Percentiles rank a stretch among this genome's conserved stretches.
phyloP scores from a whole-genome alignment of 192 early-diverging fungal species.

The Coemansia interrupta region DNA sequence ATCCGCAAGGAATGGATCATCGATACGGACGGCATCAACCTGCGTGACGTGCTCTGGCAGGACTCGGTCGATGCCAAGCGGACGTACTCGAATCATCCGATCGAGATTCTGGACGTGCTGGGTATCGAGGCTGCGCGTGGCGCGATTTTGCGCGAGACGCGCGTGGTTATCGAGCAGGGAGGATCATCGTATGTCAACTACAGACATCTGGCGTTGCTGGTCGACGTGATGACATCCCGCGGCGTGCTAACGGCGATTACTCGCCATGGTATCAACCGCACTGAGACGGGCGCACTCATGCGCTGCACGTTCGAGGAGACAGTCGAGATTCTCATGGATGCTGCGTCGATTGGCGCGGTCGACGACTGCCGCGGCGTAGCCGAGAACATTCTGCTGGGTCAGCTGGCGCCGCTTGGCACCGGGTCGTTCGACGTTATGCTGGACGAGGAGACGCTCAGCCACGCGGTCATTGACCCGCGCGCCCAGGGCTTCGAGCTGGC shows the following conservation, averaged over 20 bases:
- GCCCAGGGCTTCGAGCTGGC: slow-evolving; percentile 55
- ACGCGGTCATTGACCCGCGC: slow-evolving; percentile 59
- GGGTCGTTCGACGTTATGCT: slow-evolving; percentile 91
- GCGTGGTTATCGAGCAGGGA: slow-evolving; percentile 84
- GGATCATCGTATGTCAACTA: slow-evolving; percentile 98
- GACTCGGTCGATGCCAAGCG: slow-evolving; percentile 76
- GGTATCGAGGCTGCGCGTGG: slow-evolving; percentile 96
- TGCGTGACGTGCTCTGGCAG: slow-evolving; percentile 80
- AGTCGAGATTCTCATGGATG: slow-evolving; percentile 96
- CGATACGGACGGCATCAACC: slow-evolving; percentile 91
- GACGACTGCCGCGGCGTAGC: slow-evolving; percentile 96
- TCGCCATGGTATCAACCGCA: slow-evolving; percentile 95
- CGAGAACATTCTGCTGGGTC: slow-evolving; percentile 96
- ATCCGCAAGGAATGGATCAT: slow-evolving; percentile 71
- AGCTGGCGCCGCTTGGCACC: slow-evolving; percentile 93
- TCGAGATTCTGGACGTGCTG: slow-evolving; percentile 86
- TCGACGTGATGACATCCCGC: slow-evolving; percentile 93
- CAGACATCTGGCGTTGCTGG: slow-evolving; percentile 90
- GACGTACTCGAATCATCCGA: slow-evolving; percentile 89
- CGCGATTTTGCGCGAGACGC: slow-evolving; percentile 83
- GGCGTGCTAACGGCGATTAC: slow-evolving; percentile 95
- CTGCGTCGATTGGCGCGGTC: slow-evolving; percentile 82
- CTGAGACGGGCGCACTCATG: slow-evolving; percentile 90
- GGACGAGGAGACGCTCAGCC: slow-evolving; percentile 86
- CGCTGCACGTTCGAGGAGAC: slow-evolving; percentile 98